phyloP scores from a whole-genome alignment of 2,329 filamentous ascomycete genomes.

The Fusarium torulosum region DNA sequence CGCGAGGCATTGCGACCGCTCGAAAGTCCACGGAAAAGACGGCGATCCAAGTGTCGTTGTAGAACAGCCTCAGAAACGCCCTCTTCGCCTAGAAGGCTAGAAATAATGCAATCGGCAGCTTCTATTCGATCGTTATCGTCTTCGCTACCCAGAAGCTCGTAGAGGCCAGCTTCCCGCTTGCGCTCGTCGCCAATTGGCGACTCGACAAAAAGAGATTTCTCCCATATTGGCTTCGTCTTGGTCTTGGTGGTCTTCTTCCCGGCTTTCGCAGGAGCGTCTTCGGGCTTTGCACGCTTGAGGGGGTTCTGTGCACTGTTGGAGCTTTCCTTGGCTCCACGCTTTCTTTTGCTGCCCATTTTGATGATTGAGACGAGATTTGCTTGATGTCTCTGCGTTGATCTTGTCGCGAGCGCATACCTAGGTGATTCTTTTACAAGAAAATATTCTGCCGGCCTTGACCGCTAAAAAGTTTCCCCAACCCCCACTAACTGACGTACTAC shows the following conservation, averaged over 20 bases:
- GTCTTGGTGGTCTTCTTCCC: constrained; percentile 27
- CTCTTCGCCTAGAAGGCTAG: constrained; percentile 63
- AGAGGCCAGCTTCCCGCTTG: constrained; percentile 69
- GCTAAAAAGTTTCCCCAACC: constrained; percentile 36
- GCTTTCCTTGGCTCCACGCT: constrained; percentile 52
- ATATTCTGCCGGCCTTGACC: constrained; percentile 43
- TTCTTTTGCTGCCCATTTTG: constrained; percentile 54
- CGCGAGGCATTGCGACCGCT: constrained; percentile 91
- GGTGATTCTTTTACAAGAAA: constrained; percentile 35
- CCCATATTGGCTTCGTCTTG: constrained; percentile 49
- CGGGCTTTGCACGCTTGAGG: constrained; percentile 52
- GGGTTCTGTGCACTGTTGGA: constrained; percentile 44
- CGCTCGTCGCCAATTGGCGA: constrained; percentile 65
- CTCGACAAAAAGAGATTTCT: constrained; percentile 63
- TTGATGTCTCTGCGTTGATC: neutral
- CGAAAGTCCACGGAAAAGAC: constrained; percentile 87
- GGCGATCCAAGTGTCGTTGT: constrained; percentile 70
- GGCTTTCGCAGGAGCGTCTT: constrained; percentile 38
- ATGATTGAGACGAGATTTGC: constrained; percentile 14
- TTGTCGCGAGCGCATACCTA: constrained; percentile 1
- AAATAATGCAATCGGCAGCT: constrained; percentile 70
- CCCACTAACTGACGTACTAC: constrained; percentile 33
- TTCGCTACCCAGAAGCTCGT: constrained; percentile 72
- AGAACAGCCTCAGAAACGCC: constrained; percentile 66
- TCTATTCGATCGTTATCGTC: constrained; percentile 67